Percentiles rank a stretch among this genome's conserved stretches.
These are phyloP conservation scores for Penicillium sp. DNA, from an alignment of 2,329 filamentous ascomycete genomes.

Conservation along the genomic window DNA sequence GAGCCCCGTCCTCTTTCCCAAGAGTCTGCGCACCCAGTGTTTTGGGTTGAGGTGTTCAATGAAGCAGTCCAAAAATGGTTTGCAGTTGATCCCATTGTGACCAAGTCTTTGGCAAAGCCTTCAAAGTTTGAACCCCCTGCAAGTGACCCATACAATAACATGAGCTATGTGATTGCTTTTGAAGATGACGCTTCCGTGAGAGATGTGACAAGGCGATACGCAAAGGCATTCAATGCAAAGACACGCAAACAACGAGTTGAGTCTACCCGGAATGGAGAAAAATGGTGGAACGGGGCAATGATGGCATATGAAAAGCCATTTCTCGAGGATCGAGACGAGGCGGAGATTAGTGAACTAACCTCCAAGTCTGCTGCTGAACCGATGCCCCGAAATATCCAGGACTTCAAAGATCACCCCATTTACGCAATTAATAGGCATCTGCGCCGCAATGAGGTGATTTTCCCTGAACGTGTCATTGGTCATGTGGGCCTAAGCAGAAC, in stretches of 20 bases:
- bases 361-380: constrained; percentile 72
- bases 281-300: constrained; percentile 57
- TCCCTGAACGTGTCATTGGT: constrained; percentile 68
- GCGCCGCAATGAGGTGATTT: constrained; percentile 77
- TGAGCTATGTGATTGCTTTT: constrained; percentile 84
- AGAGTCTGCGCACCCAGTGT: constrained; percentile 79
- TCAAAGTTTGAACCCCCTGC: constrained; percentile 79
- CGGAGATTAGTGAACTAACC: constrained; percentile 76
- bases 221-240: constrained; percentile 87
- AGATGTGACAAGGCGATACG: constrained; percentile 87
- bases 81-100: constrained; percentile 81
- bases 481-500: constrained; percentile 63
- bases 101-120: constrained; percentile 73
- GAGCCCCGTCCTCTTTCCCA: constrained; percentile 51
- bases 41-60: constrained; percentile 93
- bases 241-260: constrained; percentile 82
- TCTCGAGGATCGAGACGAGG: constrained; percentile 69
- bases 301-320: constrained; percentile 44
- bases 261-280: constrained; percentile 54
- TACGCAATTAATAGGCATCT: constrained; percentile 86
- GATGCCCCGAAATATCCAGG: constrained; percentile 81
- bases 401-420: constrained; percentile 83
- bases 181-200: constrained; percentile 74
- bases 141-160: constrained; percentile 71
- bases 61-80: constrained; percentile 88